Evolutionary conservation across 2,329 filamentous ascomycete species (phyloP), one percentile per base, ranked within the genome.

Genomic region (Stemphylium lycopersici): DNA sequence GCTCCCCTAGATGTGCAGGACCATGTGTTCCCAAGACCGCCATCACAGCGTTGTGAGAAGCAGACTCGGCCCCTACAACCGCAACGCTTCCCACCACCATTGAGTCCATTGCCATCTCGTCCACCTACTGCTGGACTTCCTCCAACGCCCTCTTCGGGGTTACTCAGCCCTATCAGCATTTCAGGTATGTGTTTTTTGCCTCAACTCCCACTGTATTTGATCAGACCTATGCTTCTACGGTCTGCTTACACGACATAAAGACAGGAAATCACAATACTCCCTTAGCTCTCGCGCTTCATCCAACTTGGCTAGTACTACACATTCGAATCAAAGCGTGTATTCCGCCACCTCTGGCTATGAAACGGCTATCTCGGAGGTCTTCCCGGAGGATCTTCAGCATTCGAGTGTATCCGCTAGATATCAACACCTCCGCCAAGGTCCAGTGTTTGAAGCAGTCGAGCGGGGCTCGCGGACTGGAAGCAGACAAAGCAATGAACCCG

Each of bases 381-480:
- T 53, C 45, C 52, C 52, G 12, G 50, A 45, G 18, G 56, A 61
- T 20, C 18, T 55, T 36, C 55, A 48, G 11, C 59, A 58, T 56
- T 44, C 51, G 39, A 62, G 49, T 32, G 55, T 61, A 29, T 36
- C 48, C 0, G 32, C 16, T 6, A 34, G 7, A 32, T 29, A 29
- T 16, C 48, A 8, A 13, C 47, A 42, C 10, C 16, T 46, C 10
- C 16, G 36, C 3, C 47, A 46, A 24, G 29, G 47, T 5, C 52
- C 52, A 16, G 38, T 46, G 12, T 50, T 68, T 33, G 66, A 67
- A 34, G 46, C 62, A 1, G 61, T 68, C 37, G 60, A 63, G 45
- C 58, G 56, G 6, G 60, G 61, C 34, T 56, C 64, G 7, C 61
- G 66, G 12, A 58, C 66, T n/a, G 62, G 58, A 18, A 65, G 64